Conservation (phyloP, 352 stramenopile species). For the Globisporangium polare region DNA sequence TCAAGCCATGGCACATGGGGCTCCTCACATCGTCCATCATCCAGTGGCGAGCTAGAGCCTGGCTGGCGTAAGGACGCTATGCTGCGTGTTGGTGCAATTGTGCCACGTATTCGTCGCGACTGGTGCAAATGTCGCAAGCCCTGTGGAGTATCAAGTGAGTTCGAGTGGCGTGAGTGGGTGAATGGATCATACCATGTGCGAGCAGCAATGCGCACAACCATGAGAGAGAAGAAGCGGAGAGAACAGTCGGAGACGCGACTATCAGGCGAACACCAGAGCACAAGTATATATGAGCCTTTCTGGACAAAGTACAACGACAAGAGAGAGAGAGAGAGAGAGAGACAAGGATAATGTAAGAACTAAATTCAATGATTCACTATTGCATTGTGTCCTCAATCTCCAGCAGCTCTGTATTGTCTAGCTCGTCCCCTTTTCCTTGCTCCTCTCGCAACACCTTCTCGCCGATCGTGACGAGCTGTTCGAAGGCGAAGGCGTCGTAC, state of each 20-base stretch:
- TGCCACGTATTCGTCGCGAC: slow-evolving; percentile 3
- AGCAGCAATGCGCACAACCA: background rate
- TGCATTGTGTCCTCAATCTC: background rate
- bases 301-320: background rate
- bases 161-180: background rate
- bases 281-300: slow-evolving; percentile 9
- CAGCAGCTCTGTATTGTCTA: background rate
- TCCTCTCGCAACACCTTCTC: slow-evolving; percentile 44
- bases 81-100: slow-evolving; percentile 2
- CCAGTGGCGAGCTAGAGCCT: background rate
- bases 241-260: slow-evolving; percentile 2
- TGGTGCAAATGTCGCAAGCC: slow-evolving; percentile 3
- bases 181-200: background rate
- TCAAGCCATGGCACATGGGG: background rate
- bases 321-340: background rate
- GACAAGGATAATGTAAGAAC: background rate
- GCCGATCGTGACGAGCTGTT: slow-evolving; percentile 62
- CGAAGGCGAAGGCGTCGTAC: slow-evolving; percentile 66
- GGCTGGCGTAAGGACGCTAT: background rate
- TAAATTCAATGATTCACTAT: background rate
- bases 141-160: background rate
- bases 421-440: background rate
- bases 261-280: background rate
- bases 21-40: background rate
- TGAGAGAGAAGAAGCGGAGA: background rate